A percentile compares a stretch with the other conserved stretches of the same genome.
These are phyloP conservation scores for Fusarium tricinctum DNA, from an alignment of 2,329 filamentous ascomycete species.

Conservation along the genomic window DNA sequence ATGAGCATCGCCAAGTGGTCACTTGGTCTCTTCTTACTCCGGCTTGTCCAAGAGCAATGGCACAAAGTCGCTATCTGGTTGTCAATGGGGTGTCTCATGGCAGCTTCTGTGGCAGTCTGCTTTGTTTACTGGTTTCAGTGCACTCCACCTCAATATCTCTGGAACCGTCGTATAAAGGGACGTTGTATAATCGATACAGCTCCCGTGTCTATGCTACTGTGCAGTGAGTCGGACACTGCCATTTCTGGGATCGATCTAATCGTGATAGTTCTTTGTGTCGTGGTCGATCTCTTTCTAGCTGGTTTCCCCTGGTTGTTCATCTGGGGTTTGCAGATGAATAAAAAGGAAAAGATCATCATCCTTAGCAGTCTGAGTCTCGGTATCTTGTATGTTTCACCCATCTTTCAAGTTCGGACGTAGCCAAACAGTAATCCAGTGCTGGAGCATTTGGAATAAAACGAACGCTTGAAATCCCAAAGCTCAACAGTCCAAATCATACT, in stretches of 20 bases:
- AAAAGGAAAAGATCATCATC: constrained; percentile 61
- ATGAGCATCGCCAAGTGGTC: constrained; percentile 58
- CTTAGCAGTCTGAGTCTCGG: constrained; percentile 59
- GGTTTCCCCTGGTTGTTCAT: constrained; percentile 61
- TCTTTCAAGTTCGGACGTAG: rapidly evolving
- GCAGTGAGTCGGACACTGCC: constrained; percentile 14
- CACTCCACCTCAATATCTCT: constrained; percentile 40
- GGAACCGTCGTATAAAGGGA: constrained; percentile 34
- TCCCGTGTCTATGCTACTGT: constrained; percentile 42
- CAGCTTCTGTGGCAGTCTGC: constrained; percentile 32
- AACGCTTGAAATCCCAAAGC: constrained; percentile 49
- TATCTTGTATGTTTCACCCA: constrained; percentile 52
- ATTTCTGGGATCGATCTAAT: background rate
- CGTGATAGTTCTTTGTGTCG: constrained; percentile 41
- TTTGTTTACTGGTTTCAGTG: constrained; percentile 41
- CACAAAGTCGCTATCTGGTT: constrained; percentile 56
- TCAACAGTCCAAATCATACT: constrained; percentile 45
- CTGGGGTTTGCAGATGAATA: constrained; percentile 61
- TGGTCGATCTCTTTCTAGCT: constrained; percentile 58
- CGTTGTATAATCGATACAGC: constrained; percentile 39
- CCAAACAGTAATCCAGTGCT: constrained; percentile 34
- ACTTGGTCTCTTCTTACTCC: constrained; percentile 57
- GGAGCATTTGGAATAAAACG: constrained; percentile 51
- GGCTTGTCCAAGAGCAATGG: constrained; percentile 53
- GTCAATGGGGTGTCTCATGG: constrained; percentile 45